Base-by-base conservation (phyloP, 1,139 yeast genomes). In the Taphrina wiesneri region DNA sequence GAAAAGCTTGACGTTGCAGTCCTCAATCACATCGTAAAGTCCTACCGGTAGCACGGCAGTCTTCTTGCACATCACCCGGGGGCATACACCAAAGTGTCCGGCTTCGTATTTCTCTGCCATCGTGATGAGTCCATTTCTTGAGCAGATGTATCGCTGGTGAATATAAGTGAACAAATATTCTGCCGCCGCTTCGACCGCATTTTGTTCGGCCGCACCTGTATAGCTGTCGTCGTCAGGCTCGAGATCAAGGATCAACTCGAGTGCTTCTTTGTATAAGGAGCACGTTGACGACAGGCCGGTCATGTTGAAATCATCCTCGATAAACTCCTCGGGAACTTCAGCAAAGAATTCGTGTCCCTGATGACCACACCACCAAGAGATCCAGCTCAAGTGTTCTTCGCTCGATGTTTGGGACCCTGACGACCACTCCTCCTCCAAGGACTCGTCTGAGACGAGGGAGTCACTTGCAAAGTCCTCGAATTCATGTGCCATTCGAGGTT, bases 321-420 rank as follows among this genome's bases (percentile, higher is more conserved):
- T 90, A 75, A 91, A 93, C 64, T 91, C 97, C 67, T 90, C 93
- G 0, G 92, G 83, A 21, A 93, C 97, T 69, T 93, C 96, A 45
- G 93, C 96, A 76, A 91, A 91, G 76, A 87, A 92, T 74, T 93
- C 97, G 75, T 91, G 96, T 26, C 96, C 97, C 73, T 88, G 90
- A 70, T 87, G 81, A 54, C 90, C 85, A 75, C 97, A 91, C 77
- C 87, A 92, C 73, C 88, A 90, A 70, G 89, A 85, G 71, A 93
- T 88, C 99, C 99, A 66, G 47, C 47, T 41, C 51, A 60, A 17
- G 52, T 53, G 51, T 23, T 51, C 64, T 21, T 49, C 53, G 34
- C 64, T 60, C 36, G 63, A 28, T 17, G 65, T 65, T 59, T 46
- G 68, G n/a, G 30, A 59, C 26, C n/a, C 28, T 17, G 45, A 51